Evolutionary conservation across 352 stramenopile species (phyloP).

Genomic region (Phytophthora hybrid): DNA sequence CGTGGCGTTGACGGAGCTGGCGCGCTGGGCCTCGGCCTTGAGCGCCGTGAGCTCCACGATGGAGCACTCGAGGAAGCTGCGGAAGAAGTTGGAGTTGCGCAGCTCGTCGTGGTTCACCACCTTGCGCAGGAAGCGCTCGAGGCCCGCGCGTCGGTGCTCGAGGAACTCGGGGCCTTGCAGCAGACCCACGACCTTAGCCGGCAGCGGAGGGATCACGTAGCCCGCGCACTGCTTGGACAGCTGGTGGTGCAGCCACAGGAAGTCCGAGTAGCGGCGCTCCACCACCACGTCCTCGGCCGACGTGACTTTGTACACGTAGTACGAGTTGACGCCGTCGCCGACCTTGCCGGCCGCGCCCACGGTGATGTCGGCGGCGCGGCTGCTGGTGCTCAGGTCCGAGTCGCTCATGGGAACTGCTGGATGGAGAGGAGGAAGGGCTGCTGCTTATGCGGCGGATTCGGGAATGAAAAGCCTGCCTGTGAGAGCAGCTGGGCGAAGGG

Average conservation of each 20-base stretch:
- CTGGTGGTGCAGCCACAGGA: conserved; percentile 85
- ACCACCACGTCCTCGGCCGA: conserved; percentile 64
- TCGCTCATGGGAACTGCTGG: conserved; percentile 30
- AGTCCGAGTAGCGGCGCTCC: conserved; percentile 89
- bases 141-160: conserved; percentile 71
- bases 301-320: conserved; percentile 85
- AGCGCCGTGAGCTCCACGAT: conserved; percentile 76
- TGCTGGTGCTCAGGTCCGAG: conserved; percentile 29
- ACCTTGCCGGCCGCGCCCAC: conserved; percentile 80
- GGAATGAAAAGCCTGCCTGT: conserved; percentile 26
- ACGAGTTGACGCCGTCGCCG: conserved; percentile 85
- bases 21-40: conserved; percentile 56
- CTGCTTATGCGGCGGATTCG: conserved; percentile 26
- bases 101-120: conserved; percentile 83
- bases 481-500: conserved; percentile 24
- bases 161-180: conserved; percentile 85
- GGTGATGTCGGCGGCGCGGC: conserved; percentile 43
- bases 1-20: conserved; percentile 38
- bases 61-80: conserved; percentile 80
- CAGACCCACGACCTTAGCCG: conserved; percentile 79
- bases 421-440: neutral
- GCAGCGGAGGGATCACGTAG: conserved; percentile 86
- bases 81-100: conserved; percentile 70
- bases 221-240: conserved; percentile 76
- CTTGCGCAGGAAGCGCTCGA: conserved; percentile 86